Base-by-base conservation (phyloP, 371 early-diverging fungal species). In the Lichtheimia ramosa region DNA sequence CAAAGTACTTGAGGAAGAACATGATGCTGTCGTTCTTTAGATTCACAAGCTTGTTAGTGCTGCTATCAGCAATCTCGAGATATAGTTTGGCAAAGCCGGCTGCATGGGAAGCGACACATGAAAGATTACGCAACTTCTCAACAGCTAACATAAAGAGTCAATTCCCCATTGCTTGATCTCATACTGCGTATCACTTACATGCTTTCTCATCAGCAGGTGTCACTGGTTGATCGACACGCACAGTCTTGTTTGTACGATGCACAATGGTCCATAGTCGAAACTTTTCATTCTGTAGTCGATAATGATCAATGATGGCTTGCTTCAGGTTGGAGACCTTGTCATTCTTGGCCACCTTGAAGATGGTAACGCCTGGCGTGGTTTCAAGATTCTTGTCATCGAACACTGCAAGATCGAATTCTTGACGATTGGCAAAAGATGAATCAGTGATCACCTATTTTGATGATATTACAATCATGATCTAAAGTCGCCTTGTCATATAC, bases 1-100 rank as follows among this genome's bases (percentile, higher is more conserved):
- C 91, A 71, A 88, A 96, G 71, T 89, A 94, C 75, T 96, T 96
- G 41, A 92, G 54, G 65, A 93, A 95, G 16, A 95, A 65, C 69
- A 89, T 72, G 16, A 81, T 63, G 55, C 64, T 64, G 49, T 77
- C 81, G 10, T 73, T 66, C 52, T 64, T 67, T 42, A 70, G 43
- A 6, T 70, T 65, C 23, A 79, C 64, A 39, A 75, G 54, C 39
- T 58, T 46, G 16, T 46, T 69, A n/a, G 68, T 66, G 27, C 57
- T 25, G 16, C 62, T 65, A 18, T 65, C 74, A 2, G 72, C 58
- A 2, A 68, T 57, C 55, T 77, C 75, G 54, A 81, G 23, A 65
- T 70, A 75, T 10, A 75, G 52, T 49, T 73, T 78, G 5, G 69
- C 68, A 42, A 72, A 70, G 41, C 71, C 73, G 41, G 52, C 64